Evolutionary conservation across 148 eudicot genomes (phyloP).

Genomic region (Talinum fruticosum): DNA sequence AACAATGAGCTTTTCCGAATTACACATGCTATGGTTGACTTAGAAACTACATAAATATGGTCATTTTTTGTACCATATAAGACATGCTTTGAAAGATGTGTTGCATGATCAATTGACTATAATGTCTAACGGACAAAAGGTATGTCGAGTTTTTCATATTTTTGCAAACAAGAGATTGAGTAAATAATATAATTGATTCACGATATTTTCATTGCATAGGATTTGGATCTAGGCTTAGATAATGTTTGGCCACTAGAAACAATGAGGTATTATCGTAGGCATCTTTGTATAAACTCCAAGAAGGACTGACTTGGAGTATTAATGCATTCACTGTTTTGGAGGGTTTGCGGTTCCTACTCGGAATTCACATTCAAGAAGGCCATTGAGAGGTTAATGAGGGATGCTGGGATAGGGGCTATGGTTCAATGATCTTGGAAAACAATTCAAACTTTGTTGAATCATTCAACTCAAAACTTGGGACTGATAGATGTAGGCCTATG

Average conservation of each 20-base stretch:
- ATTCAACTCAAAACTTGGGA: neutral
- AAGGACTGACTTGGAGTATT: neutral
- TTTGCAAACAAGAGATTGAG: neutral
- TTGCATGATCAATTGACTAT: neutral
- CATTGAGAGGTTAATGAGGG: neutral
- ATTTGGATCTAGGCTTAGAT: neutral
- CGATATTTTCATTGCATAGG: neutral
- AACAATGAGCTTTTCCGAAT: neutral
- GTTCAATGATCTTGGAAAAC: neutral
- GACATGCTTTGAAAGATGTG: neutral
- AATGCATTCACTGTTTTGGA: neutral
- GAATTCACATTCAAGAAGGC: neutral
- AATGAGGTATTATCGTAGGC: neutral
- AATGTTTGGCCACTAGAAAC: neutral
- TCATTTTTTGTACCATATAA: neutral
- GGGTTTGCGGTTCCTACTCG: neutral
- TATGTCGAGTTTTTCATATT: neutral
- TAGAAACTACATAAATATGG: neutral
- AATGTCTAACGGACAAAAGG: neutral
- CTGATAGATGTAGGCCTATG: neutral
- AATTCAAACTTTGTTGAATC: slow-evolving; percentile 1
- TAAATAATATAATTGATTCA: too few species aligned
- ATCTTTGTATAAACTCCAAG: neutral
- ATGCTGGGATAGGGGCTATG: neutral
- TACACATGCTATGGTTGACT: neutral